Conservation (phyloP, 495 filamentous ascomycete genomes). For the Glutinoglossum americanum region DNA sequence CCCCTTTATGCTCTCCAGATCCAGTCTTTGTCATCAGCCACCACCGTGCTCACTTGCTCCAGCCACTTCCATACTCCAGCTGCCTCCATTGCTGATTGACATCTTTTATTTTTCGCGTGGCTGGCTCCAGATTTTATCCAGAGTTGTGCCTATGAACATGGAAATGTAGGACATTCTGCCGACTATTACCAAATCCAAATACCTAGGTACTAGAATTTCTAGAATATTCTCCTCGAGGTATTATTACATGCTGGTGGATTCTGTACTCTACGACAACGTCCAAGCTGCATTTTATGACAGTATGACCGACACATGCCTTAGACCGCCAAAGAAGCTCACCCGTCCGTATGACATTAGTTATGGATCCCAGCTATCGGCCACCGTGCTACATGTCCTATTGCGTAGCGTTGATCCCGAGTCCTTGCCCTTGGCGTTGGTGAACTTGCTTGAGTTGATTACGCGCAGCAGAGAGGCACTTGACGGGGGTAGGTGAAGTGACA, state of each 20-base stretch:
- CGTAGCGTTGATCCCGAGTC: neutral
- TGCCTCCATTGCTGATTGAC: slow-evolving; percentile 15
- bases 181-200: slow-evolving; percentile 15
- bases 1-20: no score
- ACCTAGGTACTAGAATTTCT: slow-evolving; percentile 16
- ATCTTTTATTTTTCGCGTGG: slow-evolving; percentile 13
- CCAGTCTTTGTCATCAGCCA: no score
- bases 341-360: neutral
- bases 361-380: neutral
- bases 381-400: neutral
- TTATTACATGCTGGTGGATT: slow-evolving; percentile 19
- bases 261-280: slow-evolving; percentile 17
- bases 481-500: no score
- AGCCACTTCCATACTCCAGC: no score
- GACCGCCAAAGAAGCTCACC: neutral
- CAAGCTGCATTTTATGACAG: slow-evolving; percentile 10
- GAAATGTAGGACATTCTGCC: slow-evolving; percentile 14
- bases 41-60: no score
- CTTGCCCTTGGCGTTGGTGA: no score
- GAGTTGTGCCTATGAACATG: slow-evolving; percentile 15
- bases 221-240: slow-evolving; percentile 13
- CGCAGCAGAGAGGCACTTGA: no score
- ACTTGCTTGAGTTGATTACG: no score
- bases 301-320: neutral
- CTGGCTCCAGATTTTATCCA: slow-evolving; percentile 14